Conservation (phyloP, 306 rosid species). For the Vachellia pachyceras region DNA sequence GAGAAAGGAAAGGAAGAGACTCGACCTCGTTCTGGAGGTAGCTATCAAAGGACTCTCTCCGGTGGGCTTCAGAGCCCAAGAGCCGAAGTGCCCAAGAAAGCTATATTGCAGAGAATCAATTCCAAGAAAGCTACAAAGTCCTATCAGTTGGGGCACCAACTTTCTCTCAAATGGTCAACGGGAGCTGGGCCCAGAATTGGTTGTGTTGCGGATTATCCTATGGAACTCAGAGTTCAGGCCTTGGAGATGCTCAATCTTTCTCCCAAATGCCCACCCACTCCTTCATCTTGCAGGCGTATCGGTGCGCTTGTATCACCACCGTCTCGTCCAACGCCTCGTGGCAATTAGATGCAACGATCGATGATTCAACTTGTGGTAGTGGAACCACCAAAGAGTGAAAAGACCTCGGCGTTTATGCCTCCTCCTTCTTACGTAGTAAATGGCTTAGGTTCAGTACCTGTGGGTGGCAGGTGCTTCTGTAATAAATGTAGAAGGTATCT, state of each 20-base stretch:
- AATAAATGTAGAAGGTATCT: slow-evolving; percentile 25
- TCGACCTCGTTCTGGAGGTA: slow-evolving; percentile 29
- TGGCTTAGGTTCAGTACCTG: not conserved
- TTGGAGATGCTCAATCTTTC: slow-evolving; percentile 81
- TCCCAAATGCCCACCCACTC: slow-evolving; percentile 64
- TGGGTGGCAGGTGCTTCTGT: slow-evolving; percentile 32
- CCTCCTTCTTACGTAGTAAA: not conserved
- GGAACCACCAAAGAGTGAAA: slow-evolving; percentile 30
- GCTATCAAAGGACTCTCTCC: slow-evolving; percentile 76
- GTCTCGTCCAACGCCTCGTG: slow-evolving; percentile 30
- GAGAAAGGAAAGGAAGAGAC: slow-evolving; percentile 45
- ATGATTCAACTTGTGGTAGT: slow-evolving; percentile 34
- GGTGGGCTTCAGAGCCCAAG: slow-evolving; percentile 97
- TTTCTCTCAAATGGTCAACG: slow-evolving; percentile 81
- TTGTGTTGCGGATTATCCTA: slow-evolving; percentile 91
- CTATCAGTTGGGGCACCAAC: slow-evolving; percentile 84
- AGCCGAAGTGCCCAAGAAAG: slow-evolving; percentile 69
- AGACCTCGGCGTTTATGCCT: slow-evolving; percentile 19
- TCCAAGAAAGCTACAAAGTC: slow-evolving; percentile 78
- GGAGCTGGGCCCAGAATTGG: slow-evolving; percentile 99
- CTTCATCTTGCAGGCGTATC: slow-evolving; percentile 41
- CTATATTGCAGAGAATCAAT: slow-evolving; percentile 82
- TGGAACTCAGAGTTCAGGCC: slow-evolving; percentile 79
- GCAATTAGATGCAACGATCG: slow-evolving; percentile 2
- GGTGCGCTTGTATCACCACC: slow-evolving; percentile 52